Evolutionary conservation across 345 rosid species (phyloP), one percentile per base, ranked within the genome.

Genomic region (Conringia planisiliqua): DNA sequence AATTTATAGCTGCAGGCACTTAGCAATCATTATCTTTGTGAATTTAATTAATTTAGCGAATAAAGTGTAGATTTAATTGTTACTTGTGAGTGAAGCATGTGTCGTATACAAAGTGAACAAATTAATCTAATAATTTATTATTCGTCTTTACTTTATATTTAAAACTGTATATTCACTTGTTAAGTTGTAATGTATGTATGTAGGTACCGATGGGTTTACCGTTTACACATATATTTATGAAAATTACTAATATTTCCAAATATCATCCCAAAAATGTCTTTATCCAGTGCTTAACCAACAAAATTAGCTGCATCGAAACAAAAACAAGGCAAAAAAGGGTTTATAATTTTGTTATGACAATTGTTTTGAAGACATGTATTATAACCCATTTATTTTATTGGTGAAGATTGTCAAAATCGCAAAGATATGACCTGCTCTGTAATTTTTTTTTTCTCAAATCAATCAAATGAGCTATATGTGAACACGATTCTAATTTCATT

Each of bases 11-110:
- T 64, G 46, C 39, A 74, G 58, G 22, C 50, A 66, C 66, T 66
- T 35, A 57, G 73, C 47, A 50, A 68, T 75, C 62, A 68, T 68
- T 59, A 67, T 59, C 10, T 59, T 46, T 60, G 38, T 30, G 46
- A 60, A 29, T 14, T 59, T 29, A n/a, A 50, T 59, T 27, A 14
- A 40, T 13, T 68, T 50, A n/a, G 35, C n/a, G 44, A 75, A 50
- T 68, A 68, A 69, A 67, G 38, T 75, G 54, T 27, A 38, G 33
- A 17, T 22, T 40, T 24, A 9, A 38, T 75, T 48, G 47, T 68
- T 60, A 75, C 73, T 50, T 60, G 62, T 20, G 56, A 68, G 22
- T 60, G 54, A 75, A 30, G 68, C 11, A 60, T 60, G 62, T 59
- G 55, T 29, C 55, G 18, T 27, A 59, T 29, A 35, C 29, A 39